phyloP scores from a whole-genome alignment of 176 grass and related monocot genomes.

The Coix lacrymajobi region DNA sequence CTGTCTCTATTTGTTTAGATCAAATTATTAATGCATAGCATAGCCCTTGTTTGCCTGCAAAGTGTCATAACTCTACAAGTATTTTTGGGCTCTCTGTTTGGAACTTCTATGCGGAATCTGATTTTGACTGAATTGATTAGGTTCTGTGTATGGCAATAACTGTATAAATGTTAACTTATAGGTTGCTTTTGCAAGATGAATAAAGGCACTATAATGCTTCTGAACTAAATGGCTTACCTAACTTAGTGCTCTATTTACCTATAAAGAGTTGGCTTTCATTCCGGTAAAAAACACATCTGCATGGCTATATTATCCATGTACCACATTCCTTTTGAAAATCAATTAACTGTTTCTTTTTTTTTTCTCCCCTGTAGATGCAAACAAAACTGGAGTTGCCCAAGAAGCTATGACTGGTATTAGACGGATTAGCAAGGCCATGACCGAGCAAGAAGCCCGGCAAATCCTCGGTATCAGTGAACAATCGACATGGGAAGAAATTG shows the following conservation, averaged over 20 bases:
- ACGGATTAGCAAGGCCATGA: conserved; percentile 65
- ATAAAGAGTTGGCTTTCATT: neutral
- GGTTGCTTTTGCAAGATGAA: neutral
- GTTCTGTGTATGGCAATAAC: neutral
- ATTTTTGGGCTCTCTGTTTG: neutral
- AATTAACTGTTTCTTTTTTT: neutral
- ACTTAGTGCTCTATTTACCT: neutral
- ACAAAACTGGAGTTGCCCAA: conserved; percentile 77
- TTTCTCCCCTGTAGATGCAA: conserved; percentile 72
- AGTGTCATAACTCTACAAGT: neutral
- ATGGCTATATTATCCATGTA: neutral
- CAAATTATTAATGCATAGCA: neutral
- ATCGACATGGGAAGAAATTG: conserved; percentile 71
- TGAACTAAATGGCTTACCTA: neutral
- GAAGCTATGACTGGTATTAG: conserved; percentile 75
- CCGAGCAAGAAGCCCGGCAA: conserved; percentile 81
- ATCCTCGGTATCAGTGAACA: conserved; percentile 69
- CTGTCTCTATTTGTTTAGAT: neutral
- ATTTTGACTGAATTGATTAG: neutral
- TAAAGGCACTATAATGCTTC: neutral
- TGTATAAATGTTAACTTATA: neutral
- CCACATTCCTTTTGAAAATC: neutral
- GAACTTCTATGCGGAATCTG: neutral
- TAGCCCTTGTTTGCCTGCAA: neutral
- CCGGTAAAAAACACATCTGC: neutral